phyloP scores from a whole-genome alignment of 352 stramenopile species.

The Globisporangium uncinulatum region DNA sequence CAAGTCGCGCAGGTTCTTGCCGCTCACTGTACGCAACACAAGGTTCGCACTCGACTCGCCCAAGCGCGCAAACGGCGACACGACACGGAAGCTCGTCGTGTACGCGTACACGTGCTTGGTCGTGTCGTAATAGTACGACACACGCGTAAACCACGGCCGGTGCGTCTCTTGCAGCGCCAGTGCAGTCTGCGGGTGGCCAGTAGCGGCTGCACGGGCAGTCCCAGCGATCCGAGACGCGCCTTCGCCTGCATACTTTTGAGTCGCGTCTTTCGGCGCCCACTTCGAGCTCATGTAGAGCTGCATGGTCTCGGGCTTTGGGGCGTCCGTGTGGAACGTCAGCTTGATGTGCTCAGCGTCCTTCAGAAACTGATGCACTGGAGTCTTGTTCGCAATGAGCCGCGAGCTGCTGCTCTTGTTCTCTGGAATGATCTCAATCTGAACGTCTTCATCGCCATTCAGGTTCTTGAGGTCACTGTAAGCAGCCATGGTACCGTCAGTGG shows the following conservation, averaged over 20 bases:
- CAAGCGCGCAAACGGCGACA: conserved; percentile 55
- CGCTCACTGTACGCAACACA: conserved; percentile 51
- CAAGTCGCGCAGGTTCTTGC: conserved; percentile 52
- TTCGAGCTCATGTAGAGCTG: conserved; percentile 7
- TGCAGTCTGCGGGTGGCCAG: neutral
- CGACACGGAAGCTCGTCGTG: conserved; percentile 69
- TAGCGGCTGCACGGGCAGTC: neutral
- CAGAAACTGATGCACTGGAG: too few species aligned
- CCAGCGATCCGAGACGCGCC: conserved; percentile 11
- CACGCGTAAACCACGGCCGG: conserved; percentile 64
- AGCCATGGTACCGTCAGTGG: too few species aligned
- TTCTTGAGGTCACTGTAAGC: too few species aligned
- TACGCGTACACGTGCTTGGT: conserved; percentile 80
- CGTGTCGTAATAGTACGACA: conserved; percentile 78
- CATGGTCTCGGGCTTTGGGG: neutral
- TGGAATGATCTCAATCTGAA: too few species aligned
- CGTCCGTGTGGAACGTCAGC: too few species aligned
- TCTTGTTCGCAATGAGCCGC: too few species aligned
- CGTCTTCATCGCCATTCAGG: too few species aligned
- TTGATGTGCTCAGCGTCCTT: too few species aligned
- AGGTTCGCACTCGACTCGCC: conserved; percentile 63
- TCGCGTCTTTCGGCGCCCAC: conserved; percentile 2
- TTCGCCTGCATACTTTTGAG: conserved; percentile 11
- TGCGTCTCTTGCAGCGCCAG: conserved; percentile 17
- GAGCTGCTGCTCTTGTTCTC: too few species aligned